Percentiles rank a stretch among this genome's conserved stretches.
These are phyloP conservation scores for Mesembryanthemum crystallinum DNA, from an alignment of 148 eudicot genomes.

Conservation along the genomic window DNA sequence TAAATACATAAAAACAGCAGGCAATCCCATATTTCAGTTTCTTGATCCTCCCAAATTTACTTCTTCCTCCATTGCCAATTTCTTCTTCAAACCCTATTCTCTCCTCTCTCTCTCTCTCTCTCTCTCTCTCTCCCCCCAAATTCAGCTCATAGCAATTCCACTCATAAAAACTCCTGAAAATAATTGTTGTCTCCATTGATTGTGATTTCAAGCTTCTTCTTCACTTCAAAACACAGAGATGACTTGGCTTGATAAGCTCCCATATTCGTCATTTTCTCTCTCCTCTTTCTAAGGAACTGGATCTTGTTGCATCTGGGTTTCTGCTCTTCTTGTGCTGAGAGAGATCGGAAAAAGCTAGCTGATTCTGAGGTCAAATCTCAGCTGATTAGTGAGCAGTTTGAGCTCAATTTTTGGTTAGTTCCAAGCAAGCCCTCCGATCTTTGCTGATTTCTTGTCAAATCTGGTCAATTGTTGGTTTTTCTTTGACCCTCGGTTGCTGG, in stretches of 20 bases:
- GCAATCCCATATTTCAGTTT: not conserved
- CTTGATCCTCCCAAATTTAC: not conserved
- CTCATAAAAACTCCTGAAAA: not conserved
- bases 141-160: not conserved
- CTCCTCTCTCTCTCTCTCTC: not conserved
- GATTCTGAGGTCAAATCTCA: not conserved
- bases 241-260: not conserved
- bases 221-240: constrained; percentile 14
- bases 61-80: constrained; percentile 6
- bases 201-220: constrained; percentile 12
- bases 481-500: constrained; percentile 8
- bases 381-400: not conserved
- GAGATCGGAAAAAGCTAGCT: not conserved
- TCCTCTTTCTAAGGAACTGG: constrained; percentile 1
- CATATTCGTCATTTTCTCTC: constrained; percentile 1
- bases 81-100: constrained; percentile 15
- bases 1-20: not conserved
- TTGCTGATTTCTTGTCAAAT: not conserved
- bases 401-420: not conserved
- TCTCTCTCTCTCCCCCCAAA: not conserved
- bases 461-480: not conserved
- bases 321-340: not conserved
- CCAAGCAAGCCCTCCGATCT: not conserved
- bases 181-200: not conserved
- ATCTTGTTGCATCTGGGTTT: constrained; percentile 23